Evolutionary conservation across 1,139 yeast species (phyloP).

Genomic region (Sugiyamaella neomexicana): DNA sequence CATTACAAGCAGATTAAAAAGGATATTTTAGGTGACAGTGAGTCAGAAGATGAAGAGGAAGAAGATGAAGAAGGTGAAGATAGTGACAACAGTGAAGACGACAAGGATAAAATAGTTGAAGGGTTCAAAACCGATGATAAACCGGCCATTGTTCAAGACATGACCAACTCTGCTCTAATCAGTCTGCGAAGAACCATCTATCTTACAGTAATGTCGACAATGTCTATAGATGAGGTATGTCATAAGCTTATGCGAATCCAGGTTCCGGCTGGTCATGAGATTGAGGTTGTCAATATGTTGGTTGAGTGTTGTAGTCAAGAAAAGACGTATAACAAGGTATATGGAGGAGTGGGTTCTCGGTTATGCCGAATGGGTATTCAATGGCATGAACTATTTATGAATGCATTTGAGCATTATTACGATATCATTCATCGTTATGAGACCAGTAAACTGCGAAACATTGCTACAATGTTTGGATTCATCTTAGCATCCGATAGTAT

Average conservation of each 20-base stretch:
- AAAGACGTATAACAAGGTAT: constrained; percentile 81
- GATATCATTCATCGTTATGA: constrained; percentile 64
- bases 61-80: constrained; percentile 26
- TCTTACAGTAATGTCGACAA: constrained; percentile 83
- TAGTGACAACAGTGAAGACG: constrained; percentile 27
- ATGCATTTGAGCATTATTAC: constrained; percentile 59
- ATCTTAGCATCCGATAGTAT: constrained; percentile 69
- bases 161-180: constrained; percentile 65
- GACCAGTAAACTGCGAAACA: constrained; percentile 69
- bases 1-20: constrained; percentile 44
- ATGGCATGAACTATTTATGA: constrained; percentile 60
- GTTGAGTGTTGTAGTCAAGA: constrained; percentile 86
- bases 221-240: constrained; percentile 91
- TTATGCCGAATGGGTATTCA: constrained; percentile 50
- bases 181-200: constrained; percentile 74
- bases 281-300: constrained; percentile 67
- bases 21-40: constrained; percentile 50
- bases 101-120: constrained; percentile 15
- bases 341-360: constrained; percentile 75
- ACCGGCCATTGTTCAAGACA: constrained; percentile 50
- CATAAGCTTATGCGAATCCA: constrained; percentile 65
- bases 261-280: constrained; percentile 37
- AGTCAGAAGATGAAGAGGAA: constrained; percentile 31
- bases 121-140: constrained; percentile 16
- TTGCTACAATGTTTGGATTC: constrained; percentile 88